These are phyloP conservation scores for Brasilioporus rufonigricans DNA, from an alignment of 768 basidiomycete genomes.

Conservation along the genomic window DNA sequence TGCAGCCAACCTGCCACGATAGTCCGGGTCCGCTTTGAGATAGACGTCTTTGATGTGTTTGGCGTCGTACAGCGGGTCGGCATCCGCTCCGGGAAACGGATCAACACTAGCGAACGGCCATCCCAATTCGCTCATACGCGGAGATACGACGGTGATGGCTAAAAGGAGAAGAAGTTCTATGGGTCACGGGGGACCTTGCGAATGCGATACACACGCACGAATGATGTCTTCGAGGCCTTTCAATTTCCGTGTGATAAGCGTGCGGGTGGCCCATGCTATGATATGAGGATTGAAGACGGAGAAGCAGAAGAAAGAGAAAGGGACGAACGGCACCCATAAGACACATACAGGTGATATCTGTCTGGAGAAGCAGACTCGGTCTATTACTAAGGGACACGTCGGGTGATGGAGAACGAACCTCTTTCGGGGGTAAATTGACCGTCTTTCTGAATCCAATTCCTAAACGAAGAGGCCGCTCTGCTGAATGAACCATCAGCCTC, in stretches of 20 bases:
- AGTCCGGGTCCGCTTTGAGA: slow-evolving; percentile 67
- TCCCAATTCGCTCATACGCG: slow-evolving; percentile 77
- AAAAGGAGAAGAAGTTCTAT: neutral
- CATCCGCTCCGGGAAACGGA: slow-evolving; percentile 67
- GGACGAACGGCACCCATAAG: slow-evolving; percentile 74
- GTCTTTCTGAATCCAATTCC: slow-evolving; percentile 52
- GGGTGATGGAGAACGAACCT: slow-evolving; percentile 43
- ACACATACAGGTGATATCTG: slow-evolving; percentile 91
- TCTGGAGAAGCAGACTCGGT: slow-evolving; percentile 39
- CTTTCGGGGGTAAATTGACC: slow-evolving; percentile 71
- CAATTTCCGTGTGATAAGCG: slow-evolving; percentile 84
- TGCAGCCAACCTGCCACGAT: slow-evolving; percentile 57
- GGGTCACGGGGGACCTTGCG: neutral
- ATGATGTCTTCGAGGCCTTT: slow-evolving; percentile 89
- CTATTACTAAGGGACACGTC: too few species aligned
- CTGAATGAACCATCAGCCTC: slow-evolving; percentile 68
- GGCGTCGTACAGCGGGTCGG: slow-evolving; percentile 70
- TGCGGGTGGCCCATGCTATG: slow-evolving; percentile 89
- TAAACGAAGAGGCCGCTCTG: slow-evolving; percentile 49
- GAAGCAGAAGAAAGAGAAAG: too few species aligned
- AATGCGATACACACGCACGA: slow-evolving; percentile 43
- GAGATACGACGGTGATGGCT: slow-evolving; percentile 84
- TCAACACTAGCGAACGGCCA: slow-evolving; percentile 84
- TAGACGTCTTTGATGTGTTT: slow-evolving; percentile 85
- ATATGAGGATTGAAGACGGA: neutral